Evolutionary conservation across 768 basidiomycete genomes (phyloP).

Genomic region (Pleurotus sapidus): DNA sequence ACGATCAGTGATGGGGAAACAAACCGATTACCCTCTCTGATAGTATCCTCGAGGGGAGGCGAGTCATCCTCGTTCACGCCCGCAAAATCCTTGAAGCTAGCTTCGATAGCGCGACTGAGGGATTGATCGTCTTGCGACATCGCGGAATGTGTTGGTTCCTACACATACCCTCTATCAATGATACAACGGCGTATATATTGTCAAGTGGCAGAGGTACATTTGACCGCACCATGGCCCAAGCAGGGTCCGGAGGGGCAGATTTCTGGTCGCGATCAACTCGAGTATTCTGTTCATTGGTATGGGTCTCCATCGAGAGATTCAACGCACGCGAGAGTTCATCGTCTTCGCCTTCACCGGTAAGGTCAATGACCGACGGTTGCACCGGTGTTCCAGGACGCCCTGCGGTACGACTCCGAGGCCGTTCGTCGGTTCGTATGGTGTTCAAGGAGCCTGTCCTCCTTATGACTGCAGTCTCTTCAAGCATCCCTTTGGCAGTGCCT

Average conservation of each 20-base stretch:
- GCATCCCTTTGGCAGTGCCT: slow-evolving; percentile 22
- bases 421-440: slow-evolving; percentile 12
- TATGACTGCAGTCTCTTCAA: slow-evolving; percentile 20
- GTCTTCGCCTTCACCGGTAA: slow-evolving; percentile 56
- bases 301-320: slow-evolving; percentile 48
- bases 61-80: slow-evolving; percentile 46
- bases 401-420: slow-evolving; percentile 16
- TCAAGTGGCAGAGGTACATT: slow-evolving; percentile 40
- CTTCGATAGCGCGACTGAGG: slow-evolving; percentile 69
- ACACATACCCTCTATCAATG: slow-evolving; percentile 8
- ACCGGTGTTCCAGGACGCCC: slow-evolving; percentile 17
- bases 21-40: slow-evolving; percentile 59
- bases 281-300: slow-evolving; percentile 40
- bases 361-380: slow-evolving; percentile 47
- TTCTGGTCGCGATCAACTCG: slow-evolving; percentile 37
- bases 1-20: slow-evolving; percentile 14
- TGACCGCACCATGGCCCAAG: slow-evolving; percentile 70
- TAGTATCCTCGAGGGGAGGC: slow-evolving; percentile 46
- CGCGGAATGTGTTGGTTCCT: slow-evolving; percentile 29
- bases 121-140: slow-evolving; percentile 56
- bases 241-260: slow-evolving; percentile 57
- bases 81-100: slow-evolving; percentile 39
- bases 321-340: slow-evolving; percentile 48
- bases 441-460: slow-evolving; percentile 18
- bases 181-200: neutral